Conservation (phyloP, 306 rosid genomes). For the Corylus heterophylla region DNA sequence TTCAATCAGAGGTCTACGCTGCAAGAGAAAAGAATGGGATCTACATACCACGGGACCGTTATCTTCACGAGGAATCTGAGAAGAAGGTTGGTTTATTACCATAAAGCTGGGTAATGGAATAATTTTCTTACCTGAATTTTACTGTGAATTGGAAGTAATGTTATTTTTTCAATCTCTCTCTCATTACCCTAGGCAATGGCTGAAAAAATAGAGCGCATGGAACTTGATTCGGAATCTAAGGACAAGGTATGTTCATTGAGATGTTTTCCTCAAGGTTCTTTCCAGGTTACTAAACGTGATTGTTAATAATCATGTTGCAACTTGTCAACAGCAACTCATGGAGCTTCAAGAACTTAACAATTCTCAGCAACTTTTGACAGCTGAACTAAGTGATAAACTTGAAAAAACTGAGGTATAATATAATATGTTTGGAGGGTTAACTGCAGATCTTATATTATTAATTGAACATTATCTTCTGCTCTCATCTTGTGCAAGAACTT, state of each 20-base stretch:
- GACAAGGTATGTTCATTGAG: slow-evolving; percentile 69
- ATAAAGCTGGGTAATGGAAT: not conserved
- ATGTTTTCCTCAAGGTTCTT: slow-evolving; percentile 21
- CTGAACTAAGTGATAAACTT: slow-evolving; percentile 77
- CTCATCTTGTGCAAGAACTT: slow-evolving; percentile 15
- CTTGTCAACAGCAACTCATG: slow-evolving; percentile 68
- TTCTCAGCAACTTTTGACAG: slow-evolving; percentile 79
- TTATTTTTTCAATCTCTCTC: slow-evolving; percentile 8
- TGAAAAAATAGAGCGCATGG: slow-evolving; percentile 97
- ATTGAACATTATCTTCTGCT: slow-evolving; percentile 22
- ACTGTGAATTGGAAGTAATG: slow-evolving; percentile 15
- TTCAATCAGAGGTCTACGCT: slow-evolving; percentile 83
- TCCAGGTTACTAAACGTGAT: slow-evolving; percentile 9
- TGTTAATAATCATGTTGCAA: slow-evolving; percentile 25
- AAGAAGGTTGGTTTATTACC: slow-evolving; percentile 65
- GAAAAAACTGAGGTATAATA: slow-evolving; percentile 87
- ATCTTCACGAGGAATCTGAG: slow-evolving; percentile 93
- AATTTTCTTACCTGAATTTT: slow-evolving; percentile 1
- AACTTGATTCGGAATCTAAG: slow-evolving; percentile 85
- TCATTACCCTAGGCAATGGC: slow-evolving; percentile 75
- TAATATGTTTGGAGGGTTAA: slow-evolving; percentile 1
- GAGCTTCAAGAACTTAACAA: slow-evolving; percentile 91
- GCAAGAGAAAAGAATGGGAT: slow-evolving; percentile 99
- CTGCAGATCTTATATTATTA: not conserved
- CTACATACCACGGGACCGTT: slow-evolving; percentile 98